Evolutionary conservation across 768 basidiomycete species (phyloP).

Genomic region (Termitomyces sp.): DNA sequence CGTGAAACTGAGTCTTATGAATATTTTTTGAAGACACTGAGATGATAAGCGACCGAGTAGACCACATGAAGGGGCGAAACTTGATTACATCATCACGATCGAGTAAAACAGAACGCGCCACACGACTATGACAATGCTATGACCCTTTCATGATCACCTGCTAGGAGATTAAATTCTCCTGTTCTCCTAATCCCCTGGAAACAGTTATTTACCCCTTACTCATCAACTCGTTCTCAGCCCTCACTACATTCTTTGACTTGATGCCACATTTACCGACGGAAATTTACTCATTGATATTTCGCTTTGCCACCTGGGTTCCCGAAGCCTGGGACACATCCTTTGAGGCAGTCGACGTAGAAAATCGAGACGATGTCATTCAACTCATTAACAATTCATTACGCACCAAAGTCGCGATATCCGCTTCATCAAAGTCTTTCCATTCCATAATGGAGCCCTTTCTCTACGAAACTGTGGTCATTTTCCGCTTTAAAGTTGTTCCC

Average conservation of each 20-base stretch:
- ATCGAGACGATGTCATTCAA: neutral
- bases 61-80: too few species aligned
- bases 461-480: neutral
- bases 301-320: neutral
- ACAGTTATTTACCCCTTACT: too few species aligned
- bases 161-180: too few species aligned
- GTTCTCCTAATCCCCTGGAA: too few species aligned
- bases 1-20: too few species aligned
- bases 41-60: too few species aligned
- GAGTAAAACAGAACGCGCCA: too few species aligned
- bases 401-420: neutral
- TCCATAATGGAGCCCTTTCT: neutral
- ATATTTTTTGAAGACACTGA: too few species aligned
- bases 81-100: too few species aligned
- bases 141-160: too few species aligned
- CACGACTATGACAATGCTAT: too few species aligned
- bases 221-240: neutral
- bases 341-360: neutral
- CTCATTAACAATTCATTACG: neutral
- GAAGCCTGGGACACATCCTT: conserved; percentile 3
- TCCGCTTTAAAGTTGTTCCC: neutral
- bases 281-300: neutral
- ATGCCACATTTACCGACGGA: neutral
- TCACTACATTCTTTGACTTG: neutral
- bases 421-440: neutral